Evolutionary conservation across 768 basidiomycete genomes (phyloP).

Genomic region (Multifurca ochricompacta): DNA sequence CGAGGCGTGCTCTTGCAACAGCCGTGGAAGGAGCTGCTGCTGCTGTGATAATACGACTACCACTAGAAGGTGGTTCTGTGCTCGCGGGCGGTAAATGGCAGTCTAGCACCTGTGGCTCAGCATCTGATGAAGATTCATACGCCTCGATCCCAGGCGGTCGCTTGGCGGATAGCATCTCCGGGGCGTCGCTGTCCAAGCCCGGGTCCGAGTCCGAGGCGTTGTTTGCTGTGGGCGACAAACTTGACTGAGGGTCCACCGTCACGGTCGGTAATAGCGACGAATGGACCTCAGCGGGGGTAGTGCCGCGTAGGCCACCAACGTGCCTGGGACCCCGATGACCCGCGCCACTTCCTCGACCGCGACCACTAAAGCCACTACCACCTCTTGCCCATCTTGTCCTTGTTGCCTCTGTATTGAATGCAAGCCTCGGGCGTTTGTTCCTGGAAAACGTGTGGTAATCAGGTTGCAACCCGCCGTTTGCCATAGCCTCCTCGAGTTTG

Average conservation of each 20-base stretch:
- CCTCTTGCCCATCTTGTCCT: constrained; percentile 13
- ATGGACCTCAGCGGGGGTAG: neutral
- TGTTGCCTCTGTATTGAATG: constrained; percentile 1
- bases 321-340: constrained; percentile 20
- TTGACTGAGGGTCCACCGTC: neutral
- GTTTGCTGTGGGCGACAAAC: constrained; percentile 3
- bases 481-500: constrained; percentile 68
- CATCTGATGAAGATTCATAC: constrained; percentile 9
- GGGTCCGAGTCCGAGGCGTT: neutral
- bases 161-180: constrained; percentile 57
- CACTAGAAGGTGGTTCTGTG: neutral
- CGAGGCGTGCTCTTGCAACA: constrained; percentile 2
- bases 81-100: neutral
- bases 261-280: neutral
- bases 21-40: neutral
- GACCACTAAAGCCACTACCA: constrained; percentile 3
- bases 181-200: constrained; percentile 33
- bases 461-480: constrained; percentile 64
- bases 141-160: constrained; percentile 18
- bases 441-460: constrained; percentile 36
- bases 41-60: neutral
- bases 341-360: constrained; percentile 27
- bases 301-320: neutral
- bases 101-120: neutral
- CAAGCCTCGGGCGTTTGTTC: constrained; percentile 34